These are phyloP conservation scores for Pseudotulostoma volvatum DNA, from an alignment of 495 filamentous ascomycete genomes.

Conservation along the genomic window DNA sequence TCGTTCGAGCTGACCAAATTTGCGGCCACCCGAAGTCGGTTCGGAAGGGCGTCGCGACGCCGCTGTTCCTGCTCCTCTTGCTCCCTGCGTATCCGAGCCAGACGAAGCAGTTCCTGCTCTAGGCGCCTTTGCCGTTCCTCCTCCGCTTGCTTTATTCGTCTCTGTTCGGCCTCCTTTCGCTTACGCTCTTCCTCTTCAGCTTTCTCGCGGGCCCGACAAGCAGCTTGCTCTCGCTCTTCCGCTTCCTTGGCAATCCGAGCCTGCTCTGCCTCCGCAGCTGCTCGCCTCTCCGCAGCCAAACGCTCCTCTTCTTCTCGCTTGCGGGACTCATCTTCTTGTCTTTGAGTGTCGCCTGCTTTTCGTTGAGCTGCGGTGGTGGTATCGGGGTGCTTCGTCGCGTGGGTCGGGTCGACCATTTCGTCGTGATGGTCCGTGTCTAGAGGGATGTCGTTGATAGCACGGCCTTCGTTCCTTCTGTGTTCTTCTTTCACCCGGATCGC, in stretches of 20 bases:
- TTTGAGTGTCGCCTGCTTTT: constrained; percentile 26
- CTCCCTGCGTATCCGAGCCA: constrained; percentile 31
- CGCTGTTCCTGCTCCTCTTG: constrained; percentile 39
- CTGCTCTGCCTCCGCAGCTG: constrained; percentile 30
- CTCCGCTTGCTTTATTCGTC: constrained; percentile 35
- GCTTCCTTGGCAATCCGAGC: constrained; percentile 26
- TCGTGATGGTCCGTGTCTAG: constrained; percentile 4
- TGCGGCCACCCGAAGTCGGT: constrained; percentile 31
- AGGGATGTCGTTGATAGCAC: constrained; percentile 17
- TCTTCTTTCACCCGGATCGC: constrained; percentile 18
- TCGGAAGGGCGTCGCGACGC: constrained; percentile 40
- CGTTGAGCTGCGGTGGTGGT: too few relatives aligned
- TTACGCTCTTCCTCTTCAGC: constrained; percentile 37
- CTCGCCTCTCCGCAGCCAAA: constrained; percentile 22
- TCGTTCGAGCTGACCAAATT: constrained; percentile 33
- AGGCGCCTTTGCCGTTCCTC: constrained; percentile 36
- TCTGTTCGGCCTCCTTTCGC: constrained; percentile 35
- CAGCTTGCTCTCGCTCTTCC: constrained; percentile 24
- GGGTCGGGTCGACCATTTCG: neutral
- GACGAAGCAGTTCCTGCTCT: constrained; percentile 40
- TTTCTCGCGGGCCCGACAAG: constrained; percentile 28
- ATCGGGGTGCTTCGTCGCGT: too few relatives aligned
- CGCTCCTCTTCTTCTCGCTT: constrained; percentile 10
- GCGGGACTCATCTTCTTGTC: constrained; percentile 21
- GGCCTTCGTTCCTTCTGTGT: constrained; percentile 13